Percentiles rank a stretch among this genome's conserved stretches.
Conservation (phyloP, 495 filamentous ascomycete genomes). For the Penicillium nucicola region DNA sequence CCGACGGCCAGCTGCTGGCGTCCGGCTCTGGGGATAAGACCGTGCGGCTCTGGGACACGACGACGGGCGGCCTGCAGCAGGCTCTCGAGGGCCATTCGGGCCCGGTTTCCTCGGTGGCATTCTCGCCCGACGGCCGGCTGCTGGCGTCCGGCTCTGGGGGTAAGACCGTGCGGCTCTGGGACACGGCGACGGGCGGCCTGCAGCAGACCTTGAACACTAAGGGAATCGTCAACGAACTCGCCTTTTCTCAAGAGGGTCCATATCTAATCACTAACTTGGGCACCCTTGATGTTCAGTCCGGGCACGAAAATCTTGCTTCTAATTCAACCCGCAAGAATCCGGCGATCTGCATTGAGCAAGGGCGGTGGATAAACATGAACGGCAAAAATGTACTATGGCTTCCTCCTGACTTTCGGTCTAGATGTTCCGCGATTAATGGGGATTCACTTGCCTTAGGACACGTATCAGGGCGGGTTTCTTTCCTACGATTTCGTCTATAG, state of each 20-base stretch:
- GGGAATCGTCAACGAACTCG: slow-evolving; percentile 1
- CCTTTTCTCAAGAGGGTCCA: slow-evolving; percentile 13
- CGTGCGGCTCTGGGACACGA: slow-evolving; percentile 19
- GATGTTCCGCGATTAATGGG: slow-evolving; percentile 12
- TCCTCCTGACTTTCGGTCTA: slow-evolving; percentile 25
- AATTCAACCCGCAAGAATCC: neutral
- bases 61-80: slow-evolving; percentile 10
- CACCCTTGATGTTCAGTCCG: slow-evolving; percentile 4
- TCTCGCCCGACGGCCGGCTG: slow-evolving; percentile 33
- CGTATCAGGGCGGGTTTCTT: too few relatives aligned
- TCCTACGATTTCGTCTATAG: too few relatives aligned
- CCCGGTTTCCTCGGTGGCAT: slow-evolving; percentile 10
- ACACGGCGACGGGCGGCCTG: slow-evolving; percentile 5
- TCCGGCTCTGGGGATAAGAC: slow-evolving; percentile 19
- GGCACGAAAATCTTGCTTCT: neutral
- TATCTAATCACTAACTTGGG: slow-evolving; percentile 8
- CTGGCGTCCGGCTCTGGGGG: slow-evolving; percentile 28
- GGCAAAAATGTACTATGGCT: slow-evolving; percentile 26
- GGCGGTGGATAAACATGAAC: slow-evolving; percentile 23
- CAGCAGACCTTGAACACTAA: slow-evolving; percentile 1
- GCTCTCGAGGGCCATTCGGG: slow-evolving; percentile 14
- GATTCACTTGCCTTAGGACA: too few relatives aligned
- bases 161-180: slow-evolving; percentile 35
- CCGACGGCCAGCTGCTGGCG: slow-evolving; percentile 26
- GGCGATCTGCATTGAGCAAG: slow-evolving; percentile 5